Conservation (phyloP, 495 filamentous ascomycete species). For the Apiosordaria backusii region DNA sequence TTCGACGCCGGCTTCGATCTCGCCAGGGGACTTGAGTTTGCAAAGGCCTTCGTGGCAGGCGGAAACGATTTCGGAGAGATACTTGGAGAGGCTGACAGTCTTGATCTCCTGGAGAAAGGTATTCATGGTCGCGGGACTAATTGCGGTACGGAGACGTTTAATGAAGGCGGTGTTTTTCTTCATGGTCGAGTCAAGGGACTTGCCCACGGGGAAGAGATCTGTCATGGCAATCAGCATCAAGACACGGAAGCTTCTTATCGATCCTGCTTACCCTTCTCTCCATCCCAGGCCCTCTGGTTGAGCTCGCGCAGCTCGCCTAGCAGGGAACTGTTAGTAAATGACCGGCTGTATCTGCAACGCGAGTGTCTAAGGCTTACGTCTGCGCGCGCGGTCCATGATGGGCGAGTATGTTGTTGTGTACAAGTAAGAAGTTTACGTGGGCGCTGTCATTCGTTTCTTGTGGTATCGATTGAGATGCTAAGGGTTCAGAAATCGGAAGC, state of each 20-base stretch:
- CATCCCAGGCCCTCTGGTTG: constrained; percentile 83
- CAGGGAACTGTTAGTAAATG: neutral
- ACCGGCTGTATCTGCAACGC: neutral
- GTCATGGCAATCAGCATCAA: constrained; percentile 5
- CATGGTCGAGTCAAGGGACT: constrained; percentile 88
- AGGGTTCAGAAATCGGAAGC: constrained; percentile 48
- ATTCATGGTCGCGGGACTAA: constrained; percentile 68
- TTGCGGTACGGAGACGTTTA: constrained; percentile 87
- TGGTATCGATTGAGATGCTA: constrained; percentile 34
- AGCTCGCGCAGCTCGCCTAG: constrained; percentile 84
- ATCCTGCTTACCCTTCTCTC: constrained; percentile 64
- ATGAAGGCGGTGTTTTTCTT: constrained; percentile 99
- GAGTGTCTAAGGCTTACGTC: constrained; percentile 56
- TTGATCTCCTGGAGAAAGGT: constrained; percentile 91
- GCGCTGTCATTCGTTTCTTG: constrained; percentile 38
- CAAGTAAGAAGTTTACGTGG: constrained; percentile 10
- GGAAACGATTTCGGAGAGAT: constrained; percentile 96
- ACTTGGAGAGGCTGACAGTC: constrained; percentile 91
- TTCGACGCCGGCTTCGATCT: constrained; percentile 88
- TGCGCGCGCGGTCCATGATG: constrained; percentile 78
- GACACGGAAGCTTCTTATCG: neutral
- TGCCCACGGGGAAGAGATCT: constrained; percentile 78
- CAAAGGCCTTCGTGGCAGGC: constrained; percentile 94
- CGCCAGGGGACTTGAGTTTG: constrained; percentile 82
- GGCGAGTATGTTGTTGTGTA: constrained; percentile 28